These are phyloP conservation scores for Trypanosoma avium DNA, from an alignment of 208 protist genomes.

Conservation along the genomic window DNA sequence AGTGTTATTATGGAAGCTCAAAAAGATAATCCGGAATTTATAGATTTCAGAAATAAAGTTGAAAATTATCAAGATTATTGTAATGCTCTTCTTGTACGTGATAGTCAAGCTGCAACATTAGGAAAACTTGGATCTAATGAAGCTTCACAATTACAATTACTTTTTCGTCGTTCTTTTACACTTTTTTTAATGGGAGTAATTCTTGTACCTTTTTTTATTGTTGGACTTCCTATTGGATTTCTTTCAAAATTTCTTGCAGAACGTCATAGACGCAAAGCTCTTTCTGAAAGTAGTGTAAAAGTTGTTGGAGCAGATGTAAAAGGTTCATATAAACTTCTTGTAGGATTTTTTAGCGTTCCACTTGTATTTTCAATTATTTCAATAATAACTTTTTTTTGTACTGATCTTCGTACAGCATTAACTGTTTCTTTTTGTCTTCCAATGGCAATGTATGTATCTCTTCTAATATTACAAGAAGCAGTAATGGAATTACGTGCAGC, in stretches of 20 bases:
- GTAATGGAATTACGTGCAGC: slow-evolving; percentile 80
- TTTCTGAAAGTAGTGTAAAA: slow-evolving; percentile 86
- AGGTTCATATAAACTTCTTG: slow-evolving; percentile 86
- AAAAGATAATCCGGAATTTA: slow-evolving; percentile 59
- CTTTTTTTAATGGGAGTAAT: slow-evolving; percentile 77
- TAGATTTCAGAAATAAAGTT: slow-evolving; percentile 71
- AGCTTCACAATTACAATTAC: slow-evolving; percentile 53
- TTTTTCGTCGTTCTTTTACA: slow-evolving; percentile 72
- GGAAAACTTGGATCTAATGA: slow-evolving; percentile 64
- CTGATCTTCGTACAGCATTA: slow-evolving; percentile 63
- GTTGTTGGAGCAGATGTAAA: slow-evolving; percentile 89
- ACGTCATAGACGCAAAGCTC: slow-evolving; percentile 63
- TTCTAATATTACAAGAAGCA: slow-evolving; percentile 84
- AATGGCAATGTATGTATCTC: slow-evolving; percentile 91
- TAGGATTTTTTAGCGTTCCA: slow-evolving; percentile 68
- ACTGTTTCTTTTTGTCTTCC: slow-evolving; percentile 75
- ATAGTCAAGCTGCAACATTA: slow-evolving; percentile 86
- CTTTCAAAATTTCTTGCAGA: slow-evolving; percentile 53
- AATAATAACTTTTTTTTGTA: slow-evolving; percentile 59
- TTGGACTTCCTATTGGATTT: slow-evolving; percentile 73
- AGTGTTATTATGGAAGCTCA: slow-evolving; percentile 69
- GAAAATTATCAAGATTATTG: slow-evolving; percentile 86
- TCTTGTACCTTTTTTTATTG: slow-evolving; percentile 82
- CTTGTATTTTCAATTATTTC: slow-evolving; percentile 56
- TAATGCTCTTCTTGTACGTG: slow-evolving; percentile 74